Evolutionary conservation across 805 yeast genomes (phyloP), one percentile per base, ranked within the genome.

Genomic region (Starmerella kuoi): DNA sequence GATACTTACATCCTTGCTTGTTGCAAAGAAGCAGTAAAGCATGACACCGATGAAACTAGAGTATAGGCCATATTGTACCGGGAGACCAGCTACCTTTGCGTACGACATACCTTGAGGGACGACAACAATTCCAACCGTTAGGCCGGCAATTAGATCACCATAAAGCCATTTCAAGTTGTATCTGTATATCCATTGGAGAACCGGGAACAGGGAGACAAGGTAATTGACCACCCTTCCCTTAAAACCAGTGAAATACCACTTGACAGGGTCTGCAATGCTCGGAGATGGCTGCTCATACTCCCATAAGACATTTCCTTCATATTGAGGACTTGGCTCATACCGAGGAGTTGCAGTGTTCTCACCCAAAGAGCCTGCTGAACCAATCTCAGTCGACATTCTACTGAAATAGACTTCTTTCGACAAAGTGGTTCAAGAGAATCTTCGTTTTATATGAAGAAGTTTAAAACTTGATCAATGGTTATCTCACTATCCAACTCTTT

Each of bases 71-170:
- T 77, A 87, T 60, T 86, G 79, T 5, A 94, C 76, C 4, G 76
- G 68, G 47, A 87, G 69, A 4, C 81, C 77, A 5, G 96, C 96
- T 48, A 87, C 65, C 56, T 73, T 76, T 7, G 96, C 96, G 58
- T 87, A 87, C 0, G 95, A 86, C 96, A 87, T 87, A 3, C 91
- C 77, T 62, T 87, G 96, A 3, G 96, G 96, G 24, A 87, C 95
- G 51, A 86, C 70, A 17, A 87, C 95, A 47, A 82, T 76, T 35
- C 96, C 96, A 18, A 87, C 94, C 1, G 96, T 84, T 46, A 87
- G 70, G 59, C 96, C 96, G 2, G 96, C 95, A 42, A 86, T 77
- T 48, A 87, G 61, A 61, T 87, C 96, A 24, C 84, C 74, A 44
- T 74, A 74, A 14, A 79, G 63, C 96, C 96, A 87, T 23, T 70